phyloP scores from a whole-genome alignment of 257 asterid species.

The Scutellaria minor region DNA sequence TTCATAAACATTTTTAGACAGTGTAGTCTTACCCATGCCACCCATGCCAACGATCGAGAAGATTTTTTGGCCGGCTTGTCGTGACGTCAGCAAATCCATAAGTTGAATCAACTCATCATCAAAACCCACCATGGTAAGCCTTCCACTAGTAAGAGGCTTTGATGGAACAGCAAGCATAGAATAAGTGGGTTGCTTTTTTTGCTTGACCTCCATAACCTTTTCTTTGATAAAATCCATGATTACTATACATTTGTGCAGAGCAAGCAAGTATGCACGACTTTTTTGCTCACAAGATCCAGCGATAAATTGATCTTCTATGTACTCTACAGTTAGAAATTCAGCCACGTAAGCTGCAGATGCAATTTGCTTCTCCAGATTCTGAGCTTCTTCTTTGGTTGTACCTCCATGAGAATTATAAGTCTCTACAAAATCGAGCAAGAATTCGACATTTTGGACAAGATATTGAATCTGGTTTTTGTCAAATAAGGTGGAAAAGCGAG shows the following conservation, averaged over 20 bases:
- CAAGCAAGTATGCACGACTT: neutral
- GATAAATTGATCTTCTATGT: neutral
- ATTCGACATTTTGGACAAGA: neutral
- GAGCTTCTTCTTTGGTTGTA: neutral
- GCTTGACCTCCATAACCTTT: neutral
- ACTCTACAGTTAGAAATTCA: slow-evolving; percentile 18
- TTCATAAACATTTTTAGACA: neutral
- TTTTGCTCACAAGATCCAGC: neutral
- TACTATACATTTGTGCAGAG: neutral
- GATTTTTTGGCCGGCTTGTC: neutral
- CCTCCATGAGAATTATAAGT: slow-evolving; percentile 3
- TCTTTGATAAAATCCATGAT: neutral
- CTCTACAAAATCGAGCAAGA: slow-evolving; percentile 21
- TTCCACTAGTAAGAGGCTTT: neutral
- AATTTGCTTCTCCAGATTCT: slow-evolving; percentile 11
- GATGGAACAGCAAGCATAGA: slow-evolving; percentile 2
- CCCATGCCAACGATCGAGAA: neutral
- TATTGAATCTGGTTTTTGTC: neutral
- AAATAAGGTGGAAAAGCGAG: neutral
- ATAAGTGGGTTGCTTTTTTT: neutral
- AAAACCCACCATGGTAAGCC: slow-evolving; percentile 1
- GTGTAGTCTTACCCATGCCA: slow-evolving; percentile 17
- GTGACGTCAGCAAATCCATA: neutral
- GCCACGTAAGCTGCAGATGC: slow-evolving; percentile 13
- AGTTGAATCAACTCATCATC: neutral